Evolutionary conservation across 2,329 filamentous ascomycete genomes (phyloP).

Genomic region (Daldinia eschscholtzii): DNA sequence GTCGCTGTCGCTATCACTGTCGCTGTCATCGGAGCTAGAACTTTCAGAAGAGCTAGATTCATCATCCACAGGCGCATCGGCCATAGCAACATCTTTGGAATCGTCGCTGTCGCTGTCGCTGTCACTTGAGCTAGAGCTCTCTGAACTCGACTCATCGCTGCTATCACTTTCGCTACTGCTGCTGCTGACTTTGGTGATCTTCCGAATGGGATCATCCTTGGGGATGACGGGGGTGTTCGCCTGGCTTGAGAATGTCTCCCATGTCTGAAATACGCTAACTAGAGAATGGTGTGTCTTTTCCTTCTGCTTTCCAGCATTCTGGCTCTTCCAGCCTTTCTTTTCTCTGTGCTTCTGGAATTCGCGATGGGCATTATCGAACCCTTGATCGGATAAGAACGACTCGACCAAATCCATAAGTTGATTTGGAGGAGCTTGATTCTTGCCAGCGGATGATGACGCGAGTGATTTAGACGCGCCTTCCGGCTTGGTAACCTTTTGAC

Average conservation of each 20-base stretch:
- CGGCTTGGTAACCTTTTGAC: slow-evolving; percentile 41
- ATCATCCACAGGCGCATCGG: slow-evolving; percentile 56
- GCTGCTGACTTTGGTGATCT: slow-evolving; percentile 50
- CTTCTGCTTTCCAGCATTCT: slow-evolving; percentile 46
- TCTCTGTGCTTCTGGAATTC: slow-evolving; percentile 74
- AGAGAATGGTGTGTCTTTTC: slow-evolving; percentile 58
- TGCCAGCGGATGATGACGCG: slow-evolving; percentile 35
- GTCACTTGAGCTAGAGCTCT: slow-evolving; percentile 53
- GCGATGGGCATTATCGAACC: slow-evolving; percentile 71
- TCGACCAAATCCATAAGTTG: slow-evolving; percentile 76
- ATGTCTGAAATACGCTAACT: slow-evolving; percentile 64
- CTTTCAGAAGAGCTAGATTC: slow-evolving; percentile 49
- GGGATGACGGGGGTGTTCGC: slow-evolving; percentile 47
- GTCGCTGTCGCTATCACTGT: slow-evolving; percentile 53
- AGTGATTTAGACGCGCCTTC: slow-evolving; percentile 22
- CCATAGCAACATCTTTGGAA: slow-evolving; percentile 61
- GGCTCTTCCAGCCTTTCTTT: slow-evolving; percentile 62
- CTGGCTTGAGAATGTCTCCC: slow-evolving; percentile 59
- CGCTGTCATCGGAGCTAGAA: slow-evolving; percentile 53
- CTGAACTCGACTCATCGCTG: slow-evolving; percentile 49
- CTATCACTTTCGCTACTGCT: slow-evolving; percentile 53
- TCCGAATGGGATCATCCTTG: slow-evolving; percentile 46
- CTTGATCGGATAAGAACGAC: slow-evolving; percentile 73
- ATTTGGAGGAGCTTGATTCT: slow-evolving; percentile 60
- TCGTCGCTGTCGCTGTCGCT: slow-evolving; percentile 48